Evolutionary conservation across 2,329 filamentous ascomycete genomes (phyloP), one percentile per base, ranked within the genome.

Genomic region (Penicillium frequentans): DNA sequence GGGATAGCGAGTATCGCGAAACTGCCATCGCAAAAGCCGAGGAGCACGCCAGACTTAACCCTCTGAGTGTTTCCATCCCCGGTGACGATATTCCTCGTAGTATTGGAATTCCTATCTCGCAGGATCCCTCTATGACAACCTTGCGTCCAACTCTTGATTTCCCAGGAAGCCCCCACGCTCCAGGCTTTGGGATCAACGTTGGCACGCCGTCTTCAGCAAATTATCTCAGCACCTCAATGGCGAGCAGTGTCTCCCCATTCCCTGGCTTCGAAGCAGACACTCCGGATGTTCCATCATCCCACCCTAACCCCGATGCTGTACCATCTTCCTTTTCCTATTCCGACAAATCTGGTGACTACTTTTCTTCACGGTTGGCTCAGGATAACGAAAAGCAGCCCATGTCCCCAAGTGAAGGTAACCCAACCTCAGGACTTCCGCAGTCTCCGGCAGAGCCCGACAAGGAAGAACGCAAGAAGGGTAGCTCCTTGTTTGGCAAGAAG

Each of bases 401-500:
- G 48, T 74, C 80, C 1, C 72, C 76, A 0, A 76, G 75, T 9
- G 77, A 81, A 55, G 66, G 73, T 46, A 67, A 77, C 47, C 74
- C 77, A 2, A 74, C 53, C 31, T 43, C 79, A 1, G 79, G 81
- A 16, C 69, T 79, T 52, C 77, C 75, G 33, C 76, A 79, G 60
- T 81, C 83, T 10, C 82, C 84, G 1, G 78, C 75, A n/a, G 86
- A 82, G 48, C 76, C 81, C 54, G 78, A 86, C 56, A 81, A 89
- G 73, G 78, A 86, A 68, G 84, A 85, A 63, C 87, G 90, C 61
- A 83, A 84, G 59, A 76, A 75, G 50, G 72, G 69, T 2, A 65
- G 81, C 54, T 87, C 84, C 2, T 79, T 91, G 6, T 96, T 96
- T 71, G 86, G 89, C 44, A 95, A 93, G 77, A 91, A 91, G 67